Evolutionary conservation across 495 filamentous ascomycete genomes (phyloP).

Genomic region (Neurospora sp.): DNA sequence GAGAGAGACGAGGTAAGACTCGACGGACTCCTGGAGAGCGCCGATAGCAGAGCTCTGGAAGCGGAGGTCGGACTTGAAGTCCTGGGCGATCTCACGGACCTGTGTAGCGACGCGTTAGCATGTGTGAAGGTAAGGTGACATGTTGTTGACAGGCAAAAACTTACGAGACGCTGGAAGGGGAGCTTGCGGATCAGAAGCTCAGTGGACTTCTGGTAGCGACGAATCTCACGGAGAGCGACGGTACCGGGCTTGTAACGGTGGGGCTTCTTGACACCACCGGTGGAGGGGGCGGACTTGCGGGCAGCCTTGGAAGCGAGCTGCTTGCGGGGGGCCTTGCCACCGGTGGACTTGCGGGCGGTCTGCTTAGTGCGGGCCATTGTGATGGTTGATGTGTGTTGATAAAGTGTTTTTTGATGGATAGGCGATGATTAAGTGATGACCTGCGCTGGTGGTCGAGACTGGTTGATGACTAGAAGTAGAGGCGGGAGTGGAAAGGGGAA

Average conservation of each 20-base stretch:
- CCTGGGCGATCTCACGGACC: conserved; percentile 98
- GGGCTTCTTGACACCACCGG: conserved; percentile 96
- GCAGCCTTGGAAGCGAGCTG: conserved; percentile 59
- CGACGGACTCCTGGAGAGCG: conserved; percentile 99
- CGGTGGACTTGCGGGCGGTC: conserved; percentile 98
- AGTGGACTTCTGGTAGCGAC: conserved; percentile 99
- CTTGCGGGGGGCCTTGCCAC: conserved; percentile 99
- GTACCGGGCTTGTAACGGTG: conserved; percentile 99
- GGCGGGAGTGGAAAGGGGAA: conserved; percentile 38
- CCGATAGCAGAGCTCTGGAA: conserved; percentile 99
- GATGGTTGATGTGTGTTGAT: conserved; percentile 40
- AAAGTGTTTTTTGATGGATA: conserved; percentile 22
- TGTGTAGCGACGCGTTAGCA: conserved; percentile 26
- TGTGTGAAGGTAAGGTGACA: conserved; percentile 1
- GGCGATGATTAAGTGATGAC: conserved; percentile 29
- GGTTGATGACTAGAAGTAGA: conserved; percentile 12
- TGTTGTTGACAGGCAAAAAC: conserved; percentile 11
- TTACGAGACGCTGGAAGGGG: conserved; percentile 96
- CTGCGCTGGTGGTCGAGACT: conserved; percentile 21
- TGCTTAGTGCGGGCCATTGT: conserved; percentile 99
- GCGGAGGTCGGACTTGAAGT: conserved; percentile 99
- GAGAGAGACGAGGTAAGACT: conserved; percentile 99
- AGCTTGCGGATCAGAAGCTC: conserved; percentile 99
- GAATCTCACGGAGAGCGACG: conserved; percentile 99
- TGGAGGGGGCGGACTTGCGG: conserved; percentile 47